These are phyloP conservation scores for Rhizopus arrhizus DNA, from an alignment of 371 early-diverging fungal genomes.

Conservation along the genomic window DNA sequence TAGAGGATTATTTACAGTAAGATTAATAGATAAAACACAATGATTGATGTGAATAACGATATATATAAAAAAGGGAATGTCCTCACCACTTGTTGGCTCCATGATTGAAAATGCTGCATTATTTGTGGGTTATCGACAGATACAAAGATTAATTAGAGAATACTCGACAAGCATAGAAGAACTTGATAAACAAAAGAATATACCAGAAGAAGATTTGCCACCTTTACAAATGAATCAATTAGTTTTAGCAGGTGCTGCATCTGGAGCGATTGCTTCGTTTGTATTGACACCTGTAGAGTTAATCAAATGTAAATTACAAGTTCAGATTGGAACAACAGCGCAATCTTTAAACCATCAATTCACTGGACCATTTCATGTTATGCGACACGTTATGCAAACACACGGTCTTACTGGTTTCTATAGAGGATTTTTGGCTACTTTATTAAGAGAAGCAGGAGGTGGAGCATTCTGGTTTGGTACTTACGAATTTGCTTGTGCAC, in stretches of 20 bases:
- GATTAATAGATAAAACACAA: background rate
- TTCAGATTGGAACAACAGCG: conserved; percentile 57
- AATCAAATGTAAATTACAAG: conserved; percentile 94
- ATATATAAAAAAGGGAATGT: conserved; percentile 67
- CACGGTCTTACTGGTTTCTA: conserved; percentile 85
- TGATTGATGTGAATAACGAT: conserved; percentile 1
- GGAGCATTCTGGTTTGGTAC: conserved; percentile 96
- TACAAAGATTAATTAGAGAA: conserved; percentile 71
- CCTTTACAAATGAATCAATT: conserved; percentile 65
- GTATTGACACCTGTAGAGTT: conserved; percentile 94
- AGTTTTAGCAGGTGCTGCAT: conserved; percentile 80
- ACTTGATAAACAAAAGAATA: conserved; percentile 10
- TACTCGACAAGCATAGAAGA: conserved; percentile 23
- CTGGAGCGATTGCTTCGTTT: conserved; percentile 86
- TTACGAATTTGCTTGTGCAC: conserved; percentile 79
- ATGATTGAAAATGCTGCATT: conserved; percentile 94
- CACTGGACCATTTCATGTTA: conserved; percentile 75
- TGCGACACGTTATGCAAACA: conserved; percentile 64
- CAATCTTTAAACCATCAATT: conserved; percentile 32
- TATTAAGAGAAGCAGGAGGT: conserved; percentile 89
- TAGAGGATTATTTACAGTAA: conserved; percentile 78
- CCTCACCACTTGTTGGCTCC: conserved; percentile 90
- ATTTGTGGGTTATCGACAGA: conserved; percentile 86
- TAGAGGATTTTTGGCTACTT: conserved; percentile 86
- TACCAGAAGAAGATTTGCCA: conserved; percentile 30